phyloP scores from a whole-genome alignment of 2,329 filamentous ascomycete genomes.

The Westerdykella aurantiaca region DNA sequence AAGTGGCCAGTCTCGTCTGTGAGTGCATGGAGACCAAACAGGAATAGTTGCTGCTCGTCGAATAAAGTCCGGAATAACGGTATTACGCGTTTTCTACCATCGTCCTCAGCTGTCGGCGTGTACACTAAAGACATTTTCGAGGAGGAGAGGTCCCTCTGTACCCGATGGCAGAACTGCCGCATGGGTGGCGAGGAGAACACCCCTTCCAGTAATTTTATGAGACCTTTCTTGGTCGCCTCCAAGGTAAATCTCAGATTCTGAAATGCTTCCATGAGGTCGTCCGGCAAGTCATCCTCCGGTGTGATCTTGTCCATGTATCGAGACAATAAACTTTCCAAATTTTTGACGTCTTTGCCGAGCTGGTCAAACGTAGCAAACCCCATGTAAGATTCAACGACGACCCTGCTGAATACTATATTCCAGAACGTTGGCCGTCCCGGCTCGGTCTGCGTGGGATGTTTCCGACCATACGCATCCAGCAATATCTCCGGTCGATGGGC shows the following conservation, averaged over 20 bases:
- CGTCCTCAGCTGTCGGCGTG: constrained; percentile 3
- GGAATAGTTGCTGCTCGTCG: constrained; percentile 1
- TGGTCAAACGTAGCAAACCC: constrained; percentile 12
- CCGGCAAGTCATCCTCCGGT: constrained; percentile 6
- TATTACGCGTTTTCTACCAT: constrained; percentile 8
- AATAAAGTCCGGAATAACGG: constrained; percentile 5
- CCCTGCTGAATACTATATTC: constrained; percentile 11
- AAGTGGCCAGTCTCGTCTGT: constrained; percentile 49
- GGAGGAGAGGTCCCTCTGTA: constrained; percentile 7
- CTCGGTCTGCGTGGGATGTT: constrained; percentile 9
- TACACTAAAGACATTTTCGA: constrained; percentile 5
- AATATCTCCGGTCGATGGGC: constrained; percentile 47
- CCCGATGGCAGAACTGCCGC: constrained; percentile 7
- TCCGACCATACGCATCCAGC: constrained; percentile 29
- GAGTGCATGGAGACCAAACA: constrained; percentile 28
- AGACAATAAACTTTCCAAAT: constrained; percentile 4
- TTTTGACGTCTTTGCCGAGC: constrained; percentile 8
- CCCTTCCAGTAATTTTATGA: constrained; percentile 5
- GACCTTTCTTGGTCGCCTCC: constrained; percentile 4
- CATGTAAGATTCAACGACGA: constrained; percentile 8
- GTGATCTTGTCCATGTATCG: constrained; percentile 5
- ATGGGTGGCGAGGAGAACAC: constrained; percentile 9
- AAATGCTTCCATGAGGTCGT: constrained; percentile 10
- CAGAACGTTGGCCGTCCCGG: constrained; percentile 9
- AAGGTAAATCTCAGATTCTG: constrained; percentile 10